Conservation (phyloP, 208 protist genomes). For the Acanthamoeba lenticulata region DNA sequence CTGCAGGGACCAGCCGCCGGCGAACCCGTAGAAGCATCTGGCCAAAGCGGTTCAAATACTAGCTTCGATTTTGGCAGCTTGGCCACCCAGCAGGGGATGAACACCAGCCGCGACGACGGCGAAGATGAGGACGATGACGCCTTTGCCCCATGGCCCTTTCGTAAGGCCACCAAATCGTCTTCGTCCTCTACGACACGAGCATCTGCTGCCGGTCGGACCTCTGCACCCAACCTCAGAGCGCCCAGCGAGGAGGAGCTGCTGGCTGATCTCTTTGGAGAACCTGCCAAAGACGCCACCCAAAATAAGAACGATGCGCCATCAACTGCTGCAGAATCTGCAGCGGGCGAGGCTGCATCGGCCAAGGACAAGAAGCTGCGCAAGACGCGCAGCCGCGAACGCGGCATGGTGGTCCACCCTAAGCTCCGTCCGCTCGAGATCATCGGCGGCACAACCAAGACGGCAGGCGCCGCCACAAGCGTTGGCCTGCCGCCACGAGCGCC, state of each 20-base stretch:
- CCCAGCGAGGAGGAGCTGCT: background rate
- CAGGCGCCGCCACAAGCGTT: background rate
- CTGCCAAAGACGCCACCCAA: background rate
- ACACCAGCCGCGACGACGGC: background rate
- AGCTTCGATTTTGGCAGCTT: background rate
- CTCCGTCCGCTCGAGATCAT: background rate
- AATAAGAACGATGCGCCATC: background rate
- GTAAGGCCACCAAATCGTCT: background rate
- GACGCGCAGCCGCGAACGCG: slow-evolving; percentile 2
- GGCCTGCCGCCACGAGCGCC: background rate
- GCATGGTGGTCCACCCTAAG: background rate
- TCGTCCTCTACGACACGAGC: background rate
- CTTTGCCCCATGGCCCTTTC: background rate
- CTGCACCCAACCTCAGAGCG: background rate
- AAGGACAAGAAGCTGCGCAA: background rate
- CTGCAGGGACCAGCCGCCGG: too few species aligned
- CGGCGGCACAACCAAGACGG: background rate
- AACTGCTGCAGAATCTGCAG: background rate
- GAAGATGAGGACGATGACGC: background rate
- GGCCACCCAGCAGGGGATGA: background rate
- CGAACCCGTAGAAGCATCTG: too few species aligned
- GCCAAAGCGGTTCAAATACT: too few species aligned
- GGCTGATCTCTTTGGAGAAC: background rate
- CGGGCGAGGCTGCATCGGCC: background rate
- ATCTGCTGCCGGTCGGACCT: background rate